Evolutionary conservation across 129 eudicot genomes (phyloP), one percentile per base, ranked within the genome.

Genomic region (Chrysanthemum lavandulifolium): DNA sequence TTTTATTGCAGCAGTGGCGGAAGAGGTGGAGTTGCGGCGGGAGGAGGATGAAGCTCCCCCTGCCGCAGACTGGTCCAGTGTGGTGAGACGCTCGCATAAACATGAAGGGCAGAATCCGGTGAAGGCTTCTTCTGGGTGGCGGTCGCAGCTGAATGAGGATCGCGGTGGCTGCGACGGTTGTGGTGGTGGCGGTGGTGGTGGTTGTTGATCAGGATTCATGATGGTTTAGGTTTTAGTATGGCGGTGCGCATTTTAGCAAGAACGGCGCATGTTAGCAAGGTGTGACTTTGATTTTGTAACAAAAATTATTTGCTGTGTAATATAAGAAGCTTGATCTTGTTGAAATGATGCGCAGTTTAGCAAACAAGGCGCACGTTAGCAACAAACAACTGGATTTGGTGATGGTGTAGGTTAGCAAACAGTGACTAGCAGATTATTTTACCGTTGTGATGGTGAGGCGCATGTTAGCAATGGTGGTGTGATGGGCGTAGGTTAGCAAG

Each of bases 41-140:
- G 88, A 86, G 13, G 93, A 73, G 3, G 97, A 76, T 0, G 82
- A 27, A 27, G 68, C 82, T 4, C 75, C 80, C 15, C 85, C 80
- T 67, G 80, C 73, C 58, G 85, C 78, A 29, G 89, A 82, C 67
- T 76, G 81, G 51, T 89, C 98, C 11, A 92, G 80, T 6, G 92
- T 87, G 60, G 87, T 79, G 81, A 92, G 95, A 29, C 98, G 88
- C 61, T 92, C 96, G 79, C 89, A 89, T 61, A 92, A 84, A 51
- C 98, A 92, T 43, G 89, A 83, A 0, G 96, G 98, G 61, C 98
- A 92, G 71, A 92, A 92, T 1, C 94, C 96, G 64, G 91, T 83
- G 81, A 92, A 92, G 54, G 85, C 83, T 73, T 92, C 98, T 47
- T 72, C 80, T 0, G 98, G 91, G 67, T 92, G 98, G 31, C 88